These are phyloP conservation scores for Coemansia sp. DNA, from an alignment of 192 early-diverging fungal species.

Conservation along the genomic window DNA sequence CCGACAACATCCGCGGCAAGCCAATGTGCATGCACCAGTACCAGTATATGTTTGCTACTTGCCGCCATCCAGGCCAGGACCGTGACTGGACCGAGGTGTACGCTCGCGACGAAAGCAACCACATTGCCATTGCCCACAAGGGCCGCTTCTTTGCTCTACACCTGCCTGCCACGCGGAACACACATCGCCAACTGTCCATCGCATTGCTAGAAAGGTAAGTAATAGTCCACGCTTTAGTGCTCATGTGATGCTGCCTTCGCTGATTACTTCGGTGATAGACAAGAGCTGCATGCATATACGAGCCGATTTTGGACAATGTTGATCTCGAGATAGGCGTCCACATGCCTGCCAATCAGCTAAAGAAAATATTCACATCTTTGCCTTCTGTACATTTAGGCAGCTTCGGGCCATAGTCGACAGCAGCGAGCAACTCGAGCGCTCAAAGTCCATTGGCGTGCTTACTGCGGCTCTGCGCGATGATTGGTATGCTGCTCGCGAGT, in stretches of 20 bases:
- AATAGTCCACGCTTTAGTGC: background rate
- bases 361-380: slow-evolving; percentile 3
- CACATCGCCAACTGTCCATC: slow-evolving; percentile 30
- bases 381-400: slow-evolving; percentile 51
- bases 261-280: background rate
- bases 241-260: slow-evolving; percentile 8
- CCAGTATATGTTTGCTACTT: slow-evolving; percentile 78
- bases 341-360: background rate
- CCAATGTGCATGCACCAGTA: slow-evolving; percentile 84
- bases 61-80: slow-evolving; percentile 67
- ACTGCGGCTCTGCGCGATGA: slow-evolving; percentile 58
- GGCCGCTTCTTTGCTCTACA: slow-evolving; percentile 77
- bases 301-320: background rate
- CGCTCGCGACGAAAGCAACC: slow-evolving; percentile 62
- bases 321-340: background rate
- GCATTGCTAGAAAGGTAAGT: slow-evolving; percentile 56
- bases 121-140: slow-evolving; percentile 70
- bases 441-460: slow-evolving; percentile 55
- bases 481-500: slow-evolving; percentile 57
- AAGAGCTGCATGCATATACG: background rate
- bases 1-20: slow-evolving; percentile 66
- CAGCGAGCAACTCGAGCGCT: slow-evolving; percentile 54
- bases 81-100: slow-evolving; percentile 66
- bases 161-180: slow-evolving; percentile 26
- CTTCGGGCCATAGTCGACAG: slow-evolving; percentile 64